Evolutionary conservation across 2,329 filamentous ascomycete genomes (phyloP), one percentile per base, ranked within the genome.

Genomic region (Fusarium oligoseptatum): DNA sequence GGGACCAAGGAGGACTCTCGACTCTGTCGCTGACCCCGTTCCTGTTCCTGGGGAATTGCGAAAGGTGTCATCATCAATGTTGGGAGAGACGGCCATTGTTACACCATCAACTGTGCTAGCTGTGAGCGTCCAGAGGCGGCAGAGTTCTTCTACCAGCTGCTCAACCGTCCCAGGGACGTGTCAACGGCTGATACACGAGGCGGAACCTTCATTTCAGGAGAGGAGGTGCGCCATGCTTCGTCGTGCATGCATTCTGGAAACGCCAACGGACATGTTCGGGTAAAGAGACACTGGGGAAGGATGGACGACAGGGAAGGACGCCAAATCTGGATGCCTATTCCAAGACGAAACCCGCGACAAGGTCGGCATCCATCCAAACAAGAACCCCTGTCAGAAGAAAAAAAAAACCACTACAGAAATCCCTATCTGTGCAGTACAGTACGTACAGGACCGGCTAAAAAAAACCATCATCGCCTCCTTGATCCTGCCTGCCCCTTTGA

Each of bases 401-500:
- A 32, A 37, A 37, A 57, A 34, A 22, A 48, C 20, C 6, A 72
- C 62, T 58, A 64, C 22, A 56, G 65, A 64, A 55, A 55, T 55
- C 50, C 50, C 50, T 55, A 55, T 55, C 50, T 55, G 50, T 32
- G 11, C 27, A 55, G 50, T 55, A 55, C 50, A 55, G 50, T 55
- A 55, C 27, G 50, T 55, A 55, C 29, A 64, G 63, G 34, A 27
- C 66, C 34, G 58, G 55, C 67, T 75, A 71, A 74, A 76, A 64
- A 65, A 70, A 73, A 71, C 52, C 39, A 65, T 43, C 48, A 64
- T 68, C 65, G 43, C 57, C 55, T 34, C 60, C 64, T 58, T 62
- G 56, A 64, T 32, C 50, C 73, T 60, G 68, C 70, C 70, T 74
- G 60, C 73, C 73, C 62, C 64, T 76, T 75, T 71, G 73, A 76